Conservation (phyloP, 2,329 filamentous ascomycete species). For the Podosphaera xanthii region DNA sequence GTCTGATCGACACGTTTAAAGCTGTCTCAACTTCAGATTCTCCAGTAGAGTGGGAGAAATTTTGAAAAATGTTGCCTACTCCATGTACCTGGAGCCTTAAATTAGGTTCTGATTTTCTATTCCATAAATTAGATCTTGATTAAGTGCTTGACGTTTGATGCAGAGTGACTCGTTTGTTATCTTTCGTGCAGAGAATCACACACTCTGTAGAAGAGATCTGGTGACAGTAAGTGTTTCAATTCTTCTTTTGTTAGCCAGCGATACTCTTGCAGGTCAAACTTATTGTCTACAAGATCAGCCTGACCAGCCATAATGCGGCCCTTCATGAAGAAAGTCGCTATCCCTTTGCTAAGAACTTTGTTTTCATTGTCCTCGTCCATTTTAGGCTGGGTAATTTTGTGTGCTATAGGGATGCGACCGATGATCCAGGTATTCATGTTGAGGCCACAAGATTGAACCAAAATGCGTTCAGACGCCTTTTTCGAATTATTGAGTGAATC, state of each 20-base stretch:
- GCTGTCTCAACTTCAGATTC: no score
- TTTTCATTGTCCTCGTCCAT: constrained; percentile 32
- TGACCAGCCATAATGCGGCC: constrained; percentile 94
- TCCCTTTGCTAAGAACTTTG: constrained; percentile 8
- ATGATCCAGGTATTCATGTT: constrained; percentile 99
- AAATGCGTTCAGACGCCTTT: constrained; percentile 61
- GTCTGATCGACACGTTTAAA: no score
- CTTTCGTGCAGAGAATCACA: neutral
- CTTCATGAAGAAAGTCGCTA: constrained; percentile 70
- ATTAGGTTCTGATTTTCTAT: no score
- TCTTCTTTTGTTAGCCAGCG: constrained; percentile 86
- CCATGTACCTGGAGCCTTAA: no score
- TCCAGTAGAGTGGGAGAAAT: no score
- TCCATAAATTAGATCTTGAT: no score
- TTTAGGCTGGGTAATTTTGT: constrained; percentile 37
- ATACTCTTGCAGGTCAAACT: constrained; percentile 56
- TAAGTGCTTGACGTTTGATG: no score
- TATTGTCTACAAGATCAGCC: constrained; percentile 51
- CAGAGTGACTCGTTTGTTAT: neutral
- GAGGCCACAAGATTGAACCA: constrained; percentile 54
- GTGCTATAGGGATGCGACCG: constrained; percentile 69
- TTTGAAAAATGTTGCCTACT: no score
- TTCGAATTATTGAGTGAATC: neutral
- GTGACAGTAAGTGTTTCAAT: constrained; percentile 30
- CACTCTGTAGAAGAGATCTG: neutral